Base-by-base conservation (phyloP, 495 filamentous ascomycete species). In the Neurospora sp. region DNA sequence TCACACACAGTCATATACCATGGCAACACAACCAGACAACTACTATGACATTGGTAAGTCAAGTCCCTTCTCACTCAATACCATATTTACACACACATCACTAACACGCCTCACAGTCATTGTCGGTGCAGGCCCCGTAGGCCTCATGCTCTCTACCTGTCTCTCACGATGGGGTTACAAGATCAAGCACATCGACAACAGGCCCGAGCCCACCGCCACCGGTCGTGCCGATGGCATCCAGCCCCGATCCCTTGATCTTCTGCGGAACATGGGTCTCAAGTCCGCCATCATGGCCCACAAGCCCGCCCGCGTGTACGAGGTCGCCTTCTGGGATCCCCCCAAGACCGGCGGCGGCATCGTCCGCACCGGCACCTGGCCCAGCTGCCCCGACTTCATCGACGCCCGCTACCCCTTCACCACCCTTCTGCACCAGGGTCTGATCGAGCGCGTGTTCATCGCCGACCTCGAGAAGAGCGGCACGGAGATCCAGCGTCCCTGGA, bases 81-180 rank as follows among this genome's bases (percentile, higher is more conserved):
- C n/a, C n/a, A n/a, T n/a, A 35, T n/a, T 38, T 9, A 14, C 8
- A 14, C 12, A 9, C 4, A 12, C 38, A 27, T 35, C 40, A n/a
- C 70, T 68, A 69, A 71, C 42, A 68, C 44, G 38, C 59, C 44
- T 45, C n/a, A 16, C 65, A 86, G 93, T 96, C 77, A 94, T 97
- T 77, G 85, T 97, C 72, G 94, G 94, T 73, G 94, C 94, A 69
- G 93, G 94, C 40, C 93, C 94, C n/a, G 93, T 93, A 39, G 94
- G 94, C 48, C 87, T 96, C 70, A 88, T 94, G 77, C 87, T 97
- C 16, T 94, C 92, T n/a, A 91, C 93, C 20, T 94, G 91, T 81
- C 85, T 94, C 22, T 87, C 88, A 69, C 87, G 91, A 75, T 91
- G 89, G 81, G 91, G 91, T 8, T 91, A 92, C 78, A 87, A 85